A percentile compares a stretch with the other conserved stretches of the same genome.
phyloP scores from a whole-genome alignment of 331 rosid species.

The Rosa hybrid region DNA sequence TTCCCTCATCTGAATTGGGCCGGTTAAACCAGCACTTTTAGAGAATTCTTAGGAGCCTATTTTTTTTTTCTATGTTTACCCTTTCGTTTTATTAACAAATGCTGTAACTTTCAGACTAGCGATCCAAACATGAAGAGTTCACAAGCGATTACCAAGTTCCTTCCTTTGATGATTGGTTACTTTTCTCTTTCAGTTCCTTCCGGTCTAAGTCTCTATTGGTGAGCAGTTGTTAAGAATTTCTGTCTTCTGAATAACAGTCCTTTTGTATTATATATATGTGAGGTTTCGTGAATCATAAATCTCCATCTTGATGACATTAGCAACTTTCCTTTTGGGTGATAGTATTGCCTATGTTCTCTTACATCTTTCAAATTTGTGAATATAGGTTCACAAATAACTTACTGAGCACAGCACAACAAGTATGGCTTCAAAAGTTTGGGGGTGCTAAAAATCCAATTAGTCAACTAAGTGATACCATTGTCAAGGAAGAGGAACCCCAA shows the following conservation, averaged over 20 bases:
- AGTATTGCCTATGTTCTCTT: slow-evolving; percentile 22
- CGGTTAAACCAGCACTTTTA: neutral
- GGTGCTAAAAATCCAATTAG: slow-evolving; percentile 68
- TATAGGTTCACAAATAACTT: slow-evolving; percentile 90
- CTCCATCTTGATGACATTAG: neutral
- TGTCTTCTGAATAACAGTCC: neutral
- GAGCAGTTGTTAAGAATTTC: slow-evolving; percentile 23
- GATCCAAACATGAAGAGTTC: slow-evolving; percentile 93
- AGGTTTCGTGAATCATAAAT: neutral
- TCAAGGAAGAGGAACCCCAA: slow-evolving; percentile 45
- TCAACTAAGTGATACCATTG: slow-evolving; percentile 38
- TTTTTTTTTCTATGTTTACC: neutral
- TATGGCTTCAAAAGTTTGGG: slow-evolving; percentile 93
- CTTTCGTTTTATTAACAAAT: neutral
- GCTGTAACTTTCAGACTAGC: slow-evolving; percentile 52
- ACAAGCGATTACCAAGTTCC: slow-evolving; percentile 66
- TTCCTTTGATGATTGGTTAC: slow-evolving; percentile 91
- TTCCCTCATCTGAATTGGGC: slow-evolving; percentile 22
- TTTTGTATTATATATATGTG: slow-evolving; percentile 2
- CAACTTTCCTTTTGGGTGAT: neutral
- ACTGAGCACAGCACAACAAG: slow-evolving; percentile 90
- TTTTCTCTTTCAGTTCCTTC: slow-evolving; percentile 98
- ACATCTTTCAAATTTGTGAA: slow-evolving; percentile 27
- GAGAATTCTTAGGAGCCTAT: neutral
- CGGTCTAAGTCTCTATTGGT: slow-evolving; percentile 97